These are phyloP conservation scores for Trametes cinnabarina DNA, from an alignment of 768 basidiomycete species.

Conservation along the genomic window DNA sequence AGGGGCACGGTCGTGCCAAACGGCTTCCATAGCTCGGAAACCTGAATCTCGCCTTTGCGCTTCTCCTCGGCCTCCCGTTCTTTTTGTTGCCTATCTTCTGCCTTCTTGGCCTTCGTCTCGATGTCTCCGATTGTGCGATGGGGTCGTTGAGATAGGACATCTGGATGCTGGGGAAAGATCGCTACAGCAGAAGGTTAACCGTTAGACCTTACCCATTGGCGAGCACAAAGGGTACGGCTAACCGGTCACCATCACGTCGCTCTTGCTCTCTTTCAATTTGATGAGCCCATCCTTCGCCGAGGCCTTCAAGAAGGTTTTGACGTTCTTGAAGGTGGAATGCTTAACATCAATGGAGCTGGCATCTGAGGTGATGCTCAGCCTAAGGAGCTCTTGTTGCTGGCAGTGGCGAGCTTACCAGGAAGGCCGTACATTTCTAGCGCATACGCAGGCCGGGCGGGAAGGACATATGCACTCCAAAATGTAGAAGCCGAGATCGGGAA, in stretches of 20 bases:
- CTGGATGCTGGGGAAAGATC: constrained; percentile 56
- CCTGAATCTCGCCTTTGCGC: constrained; percentile 47
- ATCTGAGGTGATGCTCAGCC: constrained; percentile 24
- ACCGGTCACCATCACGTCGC: constrained; percentile 47
- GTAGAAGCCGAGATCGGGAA: constrained; percentile 78
- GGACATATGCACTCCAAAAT: constrained; percentile 73
- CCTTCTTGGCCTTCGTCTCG: constrained; percentile 62
- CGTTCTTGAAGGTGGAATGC: constrained; percentile 75
- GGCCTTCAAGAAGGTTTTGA: constrained; percentile 76
- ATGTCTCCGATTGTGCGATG: constrained; percentile 66
- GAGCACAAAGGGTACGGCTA: neutral
- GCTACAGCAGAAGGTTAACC: constrained; percentile 30
- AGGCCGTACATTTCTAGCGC: constrained; percentile 30
- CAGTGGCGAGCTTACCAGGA: constrained; percentile 21
- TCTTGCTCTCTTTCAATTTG: constrained; percentile 60
- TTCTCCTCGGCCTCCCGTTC: constrained; percentile 44
- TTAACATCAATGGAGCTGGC: constrained; percentile 64
- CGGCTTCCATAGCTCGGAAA: constrained; percentile 79
- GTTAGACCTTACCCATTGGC: neutral
- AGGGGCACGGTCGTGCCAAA: constrained; percentile 52
- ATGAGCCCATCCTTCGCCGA: constrained; percentile 73
- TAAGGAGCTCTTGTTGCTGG: too few relatives aligned
- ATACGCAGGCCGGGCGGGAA: constrained; percentile 78
- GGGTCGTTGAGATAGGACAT: constrained; percentile 47
- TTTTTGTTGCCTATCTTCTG: constrained; percentile 52